Percentiles rank a stretch among this genome's conserved stretches.
Conservation (phyloP, 768 basidiomycete species). For the Mycena belliarum region DNA sequence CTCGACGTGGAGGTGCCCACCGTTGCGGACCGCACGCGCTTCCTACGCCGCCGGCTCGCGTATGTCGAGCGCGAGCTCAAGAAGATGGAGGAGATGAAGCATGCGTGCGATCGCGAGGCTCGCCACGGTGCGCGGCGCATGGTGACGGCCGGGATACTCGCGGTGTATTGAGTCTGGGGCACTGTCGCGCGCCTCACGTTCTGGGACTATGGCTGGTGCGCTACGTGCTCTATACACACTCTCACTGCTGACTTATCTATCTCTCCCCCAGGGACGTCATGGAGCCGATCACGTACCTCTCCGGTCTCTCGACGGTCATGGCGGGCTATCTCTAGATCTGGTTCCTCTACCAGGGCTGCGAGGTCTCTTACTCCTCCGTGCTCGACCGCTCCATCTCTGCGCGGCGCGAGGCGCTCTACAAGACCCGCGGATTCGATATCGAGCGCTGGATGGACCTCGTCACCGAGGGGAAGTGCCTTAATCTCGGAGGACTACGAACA, state of each 20-base stretch:
- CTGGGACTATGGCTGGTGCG: conserved; percentile 58
- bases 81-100: conserved; percentile 56
- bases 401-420: conserved; percentile 56
- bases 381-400: conserved; percentile 59
- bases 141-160: conserved; percentile 55
- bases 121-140: conserved; percentile 56
- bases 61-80: conserved; percentile 44
- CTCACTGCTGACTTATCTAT: not conserved
- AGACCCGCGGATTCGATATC: conserved; percentile 58
- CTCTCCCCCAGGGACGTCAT: conserved; percentile 47
- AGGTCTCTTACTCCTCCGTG: conserved; percentile 67
- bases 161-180: conserved; percentile 68
- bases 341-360: conserved; percentile 62
- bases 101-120: conserved; percentile 55
- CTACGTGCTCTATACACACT: not conserved
- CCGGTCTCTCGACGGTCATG: conserved; percentile 59
- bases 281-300: conserved; percentile 72
- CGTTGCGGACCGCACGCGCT: conserved; percentile 62
- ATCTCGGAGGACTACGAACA: conserved; percentile 66
- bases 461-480: conserved; percentile 49
- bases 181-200: conserved; percentile 64
- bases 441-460: conserved; percentile 58
- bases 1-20: conserved; percentile 62
- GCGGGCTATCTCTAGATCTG: conserved; percentile 60
- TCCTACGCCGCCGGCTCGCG: conserved; percentile 49